Evolutionary conservation across 108 stramenopile species (phyloP).

Genomic region (Cyclostephanos invisitatus): DNA sequence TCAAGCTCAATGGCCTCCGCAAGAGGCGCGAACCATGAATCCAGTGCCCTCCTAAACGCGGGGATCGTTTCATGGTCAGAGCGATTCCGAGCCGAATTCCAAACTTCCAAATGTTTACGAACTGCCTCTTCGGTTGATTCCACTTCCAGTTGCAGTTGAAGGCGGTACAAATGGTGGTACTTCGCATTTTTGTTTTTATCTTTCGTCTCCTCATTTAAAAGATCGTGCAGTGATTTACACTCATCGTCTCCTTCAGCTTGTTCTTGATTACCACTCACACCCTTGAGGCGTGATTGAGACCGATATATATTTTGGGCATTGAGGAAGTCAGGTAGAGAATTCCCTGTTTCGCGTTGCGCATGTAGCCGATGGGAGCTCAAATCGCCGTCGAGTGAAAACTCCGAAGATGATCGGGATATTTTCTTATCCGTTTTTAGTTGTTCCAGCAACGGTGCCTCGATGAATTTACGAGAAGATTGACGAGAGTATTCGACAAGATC

Average conservation of each 20-base stretch:
- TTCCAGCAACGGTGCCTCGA: no score
- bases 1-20: slow-evolving; percentile 62
- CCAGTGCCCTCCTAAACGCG: slow-evolving; percentile 66
- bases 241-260: slow-evolving; percentile 3
- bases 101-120: slow-evolving; percentile 51
- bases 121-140: slow-evolving; percentile 74
- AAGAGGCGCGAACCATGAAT: slow-evolving; percentile 80
- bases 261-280: not conserved
- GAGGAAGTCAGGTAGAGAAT: not conserved
- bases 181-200: slow-evolving; percentile 7
- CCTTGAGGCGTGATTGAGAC: not conserved
- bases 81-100: slow-evolving; percentile 66
- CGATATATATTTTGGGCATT: not conserved
- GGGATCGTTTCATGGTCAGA: slow-evolving; percentile 67
- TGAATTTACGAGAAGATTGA: not conserved
- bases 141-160: slow-evolving; percentile 80
- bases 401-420: not conserved
- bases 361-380: not conserved
- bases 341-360: not conserved
- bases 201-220: slow-evolving; percentile 24
- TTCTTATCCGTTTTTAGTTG: not conserved
- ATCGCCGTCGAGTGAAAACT: not conserved
- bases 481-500: slow-evolving; percentile 5
- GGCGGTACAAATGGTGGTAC: slow-evolving; percentile 29
- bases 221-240: slow-evolving; percentile 11